Conservation (phyloP, 106 monocot species). For the Chionographis japonica region DNA sequence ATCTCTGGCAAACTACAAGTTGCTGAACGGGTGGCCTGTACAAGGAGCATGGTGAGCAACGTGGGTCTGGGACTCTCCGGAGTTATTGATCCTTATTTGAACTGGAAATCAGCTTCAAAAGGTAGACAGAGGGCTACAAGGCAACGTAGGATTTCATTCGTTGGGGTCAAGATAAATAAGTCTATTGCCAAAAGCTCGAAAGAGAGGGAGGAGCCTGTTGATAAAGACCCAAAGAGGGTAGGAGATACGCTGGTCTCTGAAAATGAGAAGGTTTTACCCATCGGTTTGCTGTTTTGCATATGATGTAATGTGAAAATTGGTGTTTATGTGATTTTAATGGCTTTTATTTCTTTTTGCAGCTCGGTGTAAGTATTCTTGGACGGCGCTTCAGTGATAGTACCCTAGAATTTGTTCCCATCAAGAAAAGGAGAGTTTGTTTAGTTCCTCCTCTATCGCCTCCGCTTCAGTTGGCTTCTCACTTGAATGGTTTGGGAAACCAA, state of each 20-base stretch:
- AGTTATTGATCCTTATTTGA: conserved; percentile 55
- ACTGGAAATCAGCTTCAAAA: conserved; percentile 61
- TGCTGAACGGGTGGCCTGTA: conserved; percentile 19
- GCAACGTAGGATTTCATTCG: conserved; percentile 57
- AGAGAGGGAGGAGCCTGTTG: conserved; percentile 19
- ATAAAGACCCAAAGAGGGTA: conserved; percentile 23
- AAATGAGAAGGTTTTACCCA: conserved; percentile 67
- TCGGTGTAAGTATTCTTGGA: conserved; percentile 83
- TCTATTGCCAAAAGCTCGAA: conserved; percentile 6
- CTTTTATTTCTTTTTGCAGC: conserved; percentile 43
- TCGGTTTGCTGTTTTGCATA: background rate
- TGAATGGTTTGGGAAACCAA: conserved; percentile 10
- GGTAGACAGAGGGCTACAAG: conserved; percentile 55
- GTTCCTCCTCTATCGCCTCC: conserved; percentile 39
- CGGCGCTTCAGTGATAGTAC: conserved; percentile 55
- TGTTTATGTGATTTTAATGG: conserved; percentile 11
- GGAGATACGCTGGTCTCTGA: conserved; percentile 58
- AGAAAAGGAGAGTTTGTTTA: conserved; percentile 73
- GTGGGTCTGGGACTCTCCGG: conserved; percentile 44
- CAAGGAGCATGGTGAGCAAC: conserved; percentile 50
- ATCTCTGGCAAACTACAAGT: conserved; percentile 36
- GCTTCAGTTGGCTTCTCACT: conserved; percentile 11
- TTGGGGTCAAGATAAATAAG: conserved; percentile 19
- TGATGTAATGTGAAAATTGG: background rate
- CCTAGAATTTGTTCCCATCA: conserved; percentile 66